Percentiles rank a stretch among this genome's conserved stretches.
phyloP scores from a whole-genome alignment of 2,329 filamentous ascomycete genomes.

The Mollisiaceae sp. region DNA sequence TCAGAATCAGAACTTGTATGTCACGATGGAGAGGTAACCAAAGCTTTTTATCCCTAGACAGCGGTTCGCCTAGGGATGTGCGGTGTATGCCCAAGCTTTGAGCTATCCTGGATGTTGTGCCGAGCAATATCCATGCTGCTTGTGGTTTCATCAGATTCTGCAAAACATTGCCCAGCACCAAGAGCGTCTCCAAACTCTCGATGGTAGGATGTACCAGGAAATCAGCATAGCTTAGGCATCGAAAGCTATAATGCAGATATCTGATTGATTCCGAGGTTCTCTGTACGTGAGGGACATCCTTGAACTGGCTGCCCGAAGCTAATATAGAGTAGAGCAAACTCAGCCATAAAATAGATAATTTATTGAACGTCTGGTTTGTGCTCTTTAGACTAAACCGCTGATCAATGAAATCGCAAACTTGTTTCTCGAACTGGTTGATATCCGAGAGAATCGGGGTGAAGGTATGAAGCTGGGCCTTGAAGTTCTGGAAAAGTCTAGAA shows the following conservation, averaged over 20 bases:
- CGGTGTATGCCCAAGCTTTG: constrained; percentile 64
- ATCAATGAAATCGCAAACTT: neutral
- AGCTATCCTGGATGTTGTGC: constrained; percentile 65
- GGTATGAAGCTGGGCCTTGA: neutral
- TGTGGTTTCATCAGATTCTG: constrained; percentile 71
- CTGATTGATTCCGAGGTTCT: constrained; percentile 43
- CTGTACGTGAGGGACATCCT: neutral
- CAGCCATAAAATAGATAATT: neutral
- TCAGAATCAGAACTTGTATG: no score
- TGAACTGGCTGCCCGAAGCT: constrained; percentile 5
- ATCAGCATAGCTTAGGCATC: constrained; percentile 64
- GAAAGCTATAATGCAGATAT: constrained; percentile 47
- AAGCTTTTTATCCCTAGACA: constrained; percentile 3
- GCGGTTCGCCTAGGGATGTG: constrained; percentile 2
- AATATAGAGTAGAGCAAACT: neutral
- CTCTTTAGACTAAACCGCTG: neutral
- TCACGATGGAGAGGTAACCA: neutral
- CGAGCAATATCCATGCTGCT: constrained; percentile 66
- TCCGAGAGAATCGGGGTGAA: neutral
- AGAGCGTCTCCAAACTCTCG: constrained; percentile 65
- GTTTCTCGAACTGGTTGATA: neutral
- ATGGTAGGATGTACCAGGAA: constrained; percentile 65
- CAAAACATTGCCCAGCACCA: constrained; percentile 64
- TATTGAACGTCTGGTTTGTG: neutral
- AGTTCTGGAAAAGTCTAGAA: neutral